Evolutionary conservation across 805 yeast species (phyloP), one percentile per base, ranked within the genome.

Genomic region (baker's yeast (Saccharomyces cerevisiae)): DNA sequence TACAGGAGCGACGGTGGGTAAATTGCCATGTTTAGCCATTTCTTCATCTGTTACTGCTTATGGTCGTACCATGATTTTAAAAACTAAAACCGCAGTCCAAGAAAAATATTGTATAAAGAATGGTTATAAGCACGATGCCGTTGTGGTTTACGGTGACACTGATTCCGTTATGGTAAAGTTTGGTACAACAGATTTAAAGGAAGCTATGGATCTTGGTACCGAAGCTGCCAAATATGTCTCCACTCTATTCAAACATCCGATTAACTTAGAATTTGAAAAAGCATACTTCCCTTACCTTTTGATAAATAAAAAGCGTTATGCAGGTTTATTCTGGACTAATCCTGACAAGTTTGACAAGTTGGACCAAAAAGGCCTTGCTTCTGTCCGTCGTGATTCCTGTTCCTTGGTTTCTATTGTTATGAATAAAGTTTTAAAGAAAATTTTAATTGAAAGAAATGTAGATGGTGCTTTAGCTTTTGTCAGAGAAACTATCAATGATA

Each of bases 131-230:
- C 83, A 78, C 66, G 96, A 94, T 72, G 84, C 98, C 0, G 80
- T 85, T 60, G 99, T 94, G 57, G 85, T 94, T 46, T 94, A 94
- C 68, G 99, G 99, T 76, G 99, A 94, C 71, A 94, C 99, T 0
- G 99, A 94, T 79, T 95, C 99, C 8, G 99, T 94, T 17, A 95
- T 94, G 99, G 97, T 94, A 47, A 91, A 89, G 67, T 94, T 94
- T 74, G 99, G 99, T 1, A 81, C 83, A 31, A 74, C 76, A 9
- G 96, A 89, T 65, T 70, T 92, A 58, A 83, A 77, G 53, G 86
- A 86, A 30, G 88, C 96, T 60, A 95, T 94, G 99, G 77, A 79
- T 52, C 67, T 90, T 53, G 99, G 99, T 5, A 87, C 90, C 62
- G 96, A 92, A 64, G 99, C 98, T 0, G 99, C 99, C 0, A 87